These are phyloP conservation scores for Jamesozyma spencerorum DNA, from an alignment of 805 yeast genomes.

Conservation along the genomic window DNA sequence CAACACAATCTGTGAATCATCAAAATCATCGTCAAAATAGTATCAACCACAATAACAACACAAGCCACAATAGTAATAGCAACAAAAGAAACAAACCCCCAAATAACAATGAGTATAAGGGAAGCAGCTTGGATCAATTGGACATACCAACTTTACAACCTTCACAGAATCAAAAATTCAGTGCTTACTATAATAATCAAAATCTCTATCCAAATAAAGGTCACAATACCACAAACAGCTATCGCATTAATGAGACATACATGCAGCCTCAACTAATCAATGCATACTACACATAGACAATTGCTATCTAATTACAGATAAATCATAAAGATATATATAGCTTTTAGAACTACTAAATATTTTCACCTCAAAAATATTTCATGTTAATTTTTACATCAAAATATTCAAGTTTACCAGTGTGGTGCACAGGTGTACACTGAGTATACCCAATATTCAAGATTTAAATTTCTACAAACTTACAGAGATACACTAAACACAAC, in stretches of 20 bases:
- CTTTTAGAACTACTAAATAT: neutral
- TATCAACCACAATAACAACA: neutral
- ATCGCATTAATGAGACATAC: no score
- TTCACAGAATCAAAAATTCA: neutral
- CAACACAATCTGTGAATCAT: neutral
- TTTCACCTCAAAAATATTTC: neutral
- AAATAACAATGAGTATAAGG: neutral
- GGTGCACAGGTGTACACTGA: neutral
- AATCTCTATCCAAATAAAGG: no score
- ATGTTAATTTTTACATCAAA: slow-evolving; percentile 11
- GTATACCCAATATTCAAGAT: no score
- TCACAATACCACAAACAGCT: no score
- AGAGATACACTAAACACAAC: no score
- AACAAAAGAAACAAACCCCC: neutral
- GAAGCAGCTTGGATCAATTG: neutral
- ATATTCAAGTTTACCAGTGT: neutral
- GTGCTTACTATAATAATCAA: neutral
- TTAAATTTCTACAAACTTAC: no score
- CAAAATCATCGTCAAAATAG: neutral
- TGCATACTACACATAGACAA: no score
- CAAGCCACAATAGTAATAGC: neutral
- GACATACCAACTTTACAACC: neutral
- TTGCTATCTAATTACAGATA: neutral
- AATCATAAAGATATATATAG: neutral
- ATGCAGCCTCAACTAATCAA: no score